Evolutionary conservation across 495 filamentous ascomycete species (phyloP).

Genomic region (Penicillium silybi): DNA sequence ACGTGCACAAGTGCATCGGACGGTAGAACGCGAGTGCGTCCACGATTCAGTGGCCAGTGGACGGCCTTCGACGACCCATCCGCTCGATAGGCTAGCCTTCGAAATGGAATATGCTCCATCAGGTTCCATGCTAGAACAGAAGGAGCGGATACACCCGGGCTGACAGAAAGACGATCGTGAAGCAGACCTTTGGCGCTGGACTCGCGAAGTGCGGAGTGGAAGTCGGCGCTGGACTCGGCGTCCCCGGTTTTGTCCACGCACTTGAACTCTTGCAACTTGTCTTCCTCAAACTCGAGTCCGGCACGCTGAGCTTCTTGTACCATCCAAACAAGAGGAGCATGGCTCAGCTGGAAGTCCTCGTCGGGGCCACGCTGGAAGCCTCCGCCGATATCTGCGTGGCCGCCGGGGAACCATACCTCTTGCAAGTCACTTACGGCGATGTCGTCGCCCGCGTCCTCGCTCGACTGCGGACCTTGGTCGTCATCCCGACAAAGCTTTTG

Average conservation of each 20-base stretch:
- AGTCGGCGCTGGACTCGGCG: too few species aligned
- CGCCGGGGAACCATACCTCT: constrained; percentile 39
- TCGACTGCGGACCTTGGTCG: constrained; percentile 1
- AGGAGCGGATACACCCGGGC: constrained; percentile 2
- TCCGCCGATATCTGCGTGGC: constrained; percentile 44
- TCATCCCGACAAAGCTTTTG: constrained; percentile 16
- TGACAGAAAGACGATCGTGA: constrained; percentile 55
- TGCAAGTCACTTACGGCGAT: too few species aligned
- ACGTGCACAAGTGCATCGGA: constrained; percentile 19
- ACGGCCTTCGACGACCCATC: constrained; percentile 25
- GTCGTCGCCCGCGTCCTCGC: too few species aligned
- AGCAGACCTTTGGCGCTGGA: constrained; percentile 46
- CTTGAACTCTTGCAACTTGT: constrained; percentile 53
- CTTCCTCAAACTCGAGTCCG: constrained; percentile 58
- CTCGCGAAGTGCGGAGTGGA: not conserved
- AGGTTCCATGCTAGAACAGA: constrained; percentile 63
- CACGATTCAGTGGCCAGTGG: constrained; percentile 19
- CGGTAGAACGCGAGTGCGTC: constrained; percentile 16
- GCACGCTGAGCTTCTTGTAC: constrained; percentile 64
- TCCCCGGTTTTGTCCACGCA: constrained; percentile 34
- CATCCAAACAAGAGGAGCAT: constrained; percentile 72
- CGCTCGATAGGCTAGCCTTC: constrained; percentile 60
- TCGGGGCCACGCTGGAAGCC: constrained; percentile 24
- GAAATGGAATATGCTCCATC: constrained; percentile 73
- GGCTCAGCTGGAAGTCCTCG: constrained; percentile 52